Base-by-base conservation (phyloP, 306 rosid genomes). In the Betula pendula region DNA sequence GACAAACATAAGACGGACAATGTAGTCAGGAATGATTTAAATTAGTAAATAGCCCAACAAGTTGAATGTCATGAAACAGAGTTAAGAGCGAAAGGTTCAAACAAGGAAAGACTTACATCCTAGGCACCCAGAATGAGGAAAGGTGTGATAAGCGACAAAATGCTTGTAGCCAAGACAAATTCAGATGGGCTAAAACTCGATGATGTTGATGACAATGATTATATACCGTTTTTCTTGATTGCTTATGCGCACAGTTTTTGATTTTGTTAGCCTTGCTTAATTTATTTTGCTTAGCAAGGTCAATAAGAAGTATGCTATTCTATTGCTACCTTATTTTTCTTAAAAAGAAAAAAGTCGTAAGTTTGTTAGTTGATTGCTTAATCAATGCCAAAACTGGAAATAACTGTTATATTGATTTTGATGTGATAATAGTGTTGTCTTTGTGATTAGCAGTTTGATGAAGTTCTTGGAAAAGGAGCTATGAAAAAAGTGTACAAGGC, bases 401-500 rank as follows among this genome's bases (percentile, higher is more conserved):
- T 58, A 25, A 47, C 67, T 42, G 8, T 59, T 43, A 6, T 40
- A 35, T 33, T 72, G 72, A 60, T 35, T 76, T 29, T 63, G 50
- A 62, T n/a, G 20, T 69, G 81, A 77, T 50, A 12, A 42, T 49
- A 62, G 13, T 56, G 48, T 9, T 72, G 29, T 83, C 16, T 65
- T 82, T 44, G 67, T 63, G 47, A 71, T 69, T 63, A 50, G 19
- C 59, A 91, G 97, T 85, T 88, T 78, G 88, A 88, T 51, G 93
- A 93, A 68, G 89, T 91, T 70, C 88, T 93, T 59, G 98, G 98
- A 48, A 93, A 91, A 84, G 98, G 98, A 62, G 97, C 98, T 53
- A 91, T 84, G 97, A 93, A 93, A 68, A 89, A 88, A 29, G 98
- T 93, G 81, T 93, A 91, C 86, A 88, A 84, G 87, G 98, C 98